Evolutionary conservation across 108 stramenopile species (phyloP).

Genomic region (Cyclotella sp.): DNA sequence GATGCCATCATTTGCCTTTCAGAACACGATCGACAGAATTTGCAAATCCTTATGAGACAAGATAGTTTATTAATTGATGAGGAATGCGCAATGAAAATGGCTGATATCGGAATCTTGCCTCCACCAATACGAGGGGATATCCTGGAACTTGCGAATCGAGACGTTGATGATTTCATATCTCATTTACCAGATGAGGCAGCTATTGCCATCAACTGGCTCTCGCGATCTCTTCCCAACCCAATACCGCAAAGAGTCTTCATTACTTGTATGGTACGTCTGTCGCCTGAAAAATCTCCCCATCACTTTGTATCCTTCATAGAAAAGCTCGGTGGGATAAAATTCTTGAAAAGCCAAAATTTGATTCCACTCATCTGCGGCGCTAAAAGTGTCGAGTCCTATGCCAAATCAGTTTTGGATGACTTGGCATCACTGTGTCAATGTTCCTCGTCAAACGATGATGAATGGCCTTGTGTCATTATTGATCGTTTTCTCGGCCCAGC

Average conservation of each 20-base stretch:
- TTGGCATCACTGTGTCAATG: conserved; percentile 6
- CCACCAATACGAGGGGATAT: conserved; percentile 61
- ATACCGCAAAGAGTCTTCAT: conserved; percentile 33
- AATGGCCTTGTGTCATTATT: conserved; percentile 36
- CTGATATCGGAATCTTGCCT: conserved; percentile 28
- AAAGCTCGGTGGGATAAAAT: conserved; percentile 20
- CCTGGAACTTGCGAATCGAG: conserved; percentile 34
- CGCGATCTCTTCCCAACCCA: no score
- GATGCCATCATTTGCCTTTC: conserved; percentile 51
- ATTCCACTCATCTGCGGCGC: conserved; percentile 61
- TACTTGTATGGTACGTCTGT: conserved; percentile 55
- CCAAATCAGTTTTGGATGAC: conserved; percentile 27
- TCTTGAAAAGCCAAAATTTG: conserved; percentile 22
- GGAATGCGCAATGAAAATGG: not conserved
- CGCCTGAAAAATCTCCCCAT: conserved; percentile 54
- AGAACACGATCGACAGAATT: conserved; percentile 30
- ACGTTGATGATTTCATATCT: not conserved
- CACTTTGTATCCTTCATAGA: conserved; percentile 52
- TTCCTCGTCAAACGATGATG: not conserved
- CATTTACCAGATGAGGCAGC: conserved; percentile 30
- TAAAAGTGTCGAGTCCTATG: conserved; percentile 50
- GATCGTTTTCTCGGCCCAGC: conserved; percentile 48
- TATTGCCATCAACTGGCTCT: not conserved
- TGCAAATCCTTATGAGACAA: conserved; percentile 14
- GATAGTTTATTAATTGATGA: not conserved